Conservation (phyloP, 2,329 filamentous ascomycete species). For the Fusarium coicis region DNA sequence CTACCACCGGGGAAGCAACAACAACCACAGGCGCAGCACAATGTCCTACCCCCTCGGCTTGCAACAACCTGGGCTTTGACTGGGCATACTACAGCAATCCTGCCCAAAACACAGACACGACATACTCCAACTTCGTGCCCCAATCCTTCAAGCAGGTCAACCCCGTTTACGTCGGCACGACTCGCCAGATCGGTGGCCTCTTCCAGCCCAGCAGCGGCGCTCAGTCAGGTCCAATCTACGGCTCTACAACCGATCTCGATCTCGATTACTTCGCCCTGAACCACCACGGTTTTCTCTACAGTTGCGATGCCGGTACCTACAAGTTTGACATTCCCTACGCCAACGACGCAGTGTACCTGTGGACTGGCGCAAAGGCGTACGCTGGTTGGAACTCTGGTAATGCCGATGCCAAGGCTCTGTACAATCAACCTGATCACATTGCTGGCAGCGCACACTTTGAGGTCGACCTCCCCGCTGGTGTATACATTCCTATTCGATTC, state of each 20-base stretch:
- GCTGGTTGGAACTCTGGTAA: not conserved
- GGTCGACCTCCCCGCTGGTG: rapidly evolving
- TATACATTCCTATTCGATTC: not conserved
- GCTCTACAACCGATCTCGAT: rapidly evolving
- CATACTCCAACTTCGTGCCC: slow-evolving; percentile 1
- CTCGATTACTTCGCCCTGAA: slow-evolving; percentile 1
- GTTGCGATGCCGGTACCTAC: slow-evolving; percentile 5
- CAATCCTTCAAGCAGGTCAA: not conserved
- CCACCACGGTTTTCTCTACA: not conserved
- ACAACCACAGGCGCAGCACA: not conserved
- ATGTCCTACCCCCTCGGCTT: not conserved
- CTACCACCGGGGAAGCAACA: not conserved
- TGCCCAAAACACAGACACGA: not conserved
- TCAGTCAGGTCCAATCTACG: not conserved
- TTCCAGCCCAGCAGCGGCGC: not conserved
- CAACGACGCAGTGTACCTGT: slow-evolving; percentile 4
- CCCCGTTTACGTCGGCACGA: not conserved
- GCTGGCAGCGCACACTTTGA: not conserved
- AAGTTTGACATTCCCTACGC: slow-evolving; percentile 5
- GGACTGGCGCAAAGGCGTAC: not conserved
- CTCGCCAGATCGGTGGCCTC: not conserved
- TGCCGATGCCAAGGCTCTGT: not conserved
- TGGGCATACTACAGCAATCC: slow-evolving; percentile 13
- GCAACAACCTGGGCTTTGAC: slow-evolving; percentile 1
- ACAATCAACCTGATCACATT: slow-evolving; percentile 6